Percentiles rank a stretch among this genome's conserved stretches.
These are phyloP conservation scores for Boletus rex-veris DNA, from an alignment of 768 basidiomycete species.

Conservation along the genomic window DNA sequence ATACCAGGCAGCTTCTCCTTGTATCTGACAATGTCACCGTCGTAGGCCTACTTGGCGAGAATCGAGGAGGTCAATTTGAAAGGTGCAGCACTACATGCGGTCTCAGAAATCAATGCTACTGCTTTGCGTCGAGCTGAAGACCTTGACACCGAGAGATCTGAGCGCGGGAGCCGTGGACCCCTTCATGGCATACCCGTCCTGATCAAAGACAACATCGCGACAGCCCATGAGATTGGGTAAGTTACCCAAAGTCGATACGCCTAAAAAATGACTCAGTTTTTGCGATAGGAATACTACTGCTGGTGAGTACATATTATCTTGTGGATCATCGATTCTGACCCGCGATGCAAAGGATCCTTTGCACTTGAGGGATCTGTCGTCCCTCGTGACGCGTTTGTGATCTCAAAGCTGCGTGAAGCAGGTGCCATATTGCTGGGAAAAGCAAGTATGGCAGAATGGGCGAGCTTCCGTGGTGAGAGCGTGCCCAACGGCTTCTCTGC, in stretches of 20 bases:
- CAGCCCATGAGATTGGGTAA: slow-evolving; percentile 26
- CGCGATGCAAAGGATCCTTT: slow-evolving; percentile 29
- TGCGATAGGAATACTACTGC: slow-evolving; percentile 43
- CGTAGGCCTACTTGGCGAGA: slow-evolving; percentile 60
- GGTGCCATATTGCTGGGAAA: slow-evolving; percentile 42
- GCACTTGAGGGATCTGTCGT: slow-evolving; percentile 39
- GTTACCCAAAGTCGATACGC: neutral
- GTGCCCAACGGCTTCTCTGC: slow-evolving; percentile 44
- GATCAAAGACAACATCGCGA: slow-evolving; percentile 48
- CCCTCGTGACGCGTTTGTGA: slow-evolving; percentile 34
- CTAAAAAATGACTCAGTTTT: neutral
- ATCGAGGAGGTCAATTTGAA: slow-evolving; percentile 67
- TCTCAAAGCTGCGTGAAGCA: slow-evolving; percentile 30
- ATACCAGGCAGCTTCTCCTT: neutral
- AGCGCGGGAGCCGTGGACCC: slow-evolving; percentile 43
- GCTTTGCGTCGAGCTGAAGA: slow-evolving; percentile 51
- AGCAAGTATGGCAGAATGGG: slow-evolving; percentile 42
- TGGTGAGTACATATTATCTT: slow-evolving; percentile 36
- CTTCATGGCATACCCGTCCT: slow-evolving; percentile 60
- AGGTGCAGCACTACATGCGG: slow-evolving; percentile 54
- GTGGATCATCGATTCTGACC: neutral
- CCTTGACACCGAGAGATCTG: slow-evolving; percentile 49
- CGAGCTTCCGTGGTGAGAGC: slow-evolving; percentile 34
- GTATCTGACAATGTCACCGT: neutral
- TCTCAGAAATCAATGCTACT: slow-evolving; percentile 54